phyloP scores from a whole-genome alignment of 2,329 filamentous ascomycete species.

The Chaetomiaceae sp. region DNA sequence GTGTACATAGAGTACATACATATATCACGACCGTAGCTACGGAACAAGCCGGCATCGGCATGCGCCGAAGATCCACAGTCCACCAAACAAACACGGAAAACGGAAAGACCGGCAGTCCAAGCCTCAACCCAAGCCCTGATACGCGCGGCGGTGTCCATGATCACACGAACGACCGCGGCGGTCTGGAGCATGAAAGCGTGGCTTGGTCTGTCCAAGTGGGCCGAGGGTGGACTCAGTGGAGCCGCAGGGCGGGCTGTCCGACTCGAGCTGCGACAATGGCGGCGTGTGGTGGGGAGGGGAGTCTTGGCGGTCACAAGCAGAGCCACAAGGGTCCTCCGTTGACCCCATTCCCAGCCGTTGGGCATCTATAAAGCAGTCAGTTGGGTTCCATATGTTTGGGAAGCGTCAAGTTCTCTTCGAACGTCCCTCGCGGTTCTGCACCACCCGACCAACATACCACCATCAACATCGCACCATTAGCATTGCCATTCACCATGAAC shows the following conservation, averaged over 20 bases:
- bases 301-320: not conserved
- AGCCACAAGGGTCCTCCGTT: slow-evolving; percentile 4
- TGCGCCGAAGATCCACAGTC: too few species aligned
- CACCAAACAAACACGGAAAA: not conserved
- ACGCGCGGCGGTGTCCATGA: slow-evolving; percentile 6
- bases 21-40: too few species aligned
- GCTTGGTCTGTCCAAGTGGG: slow-evolving; percentile 13
- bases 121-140: slow-evolving; percentile 2
- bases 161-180: too few species aligned
- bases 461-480: not conserved
- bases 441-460: not conserved
- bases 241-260: not conserved
- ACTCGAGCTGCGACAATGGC: slow-evolving; percentile 5
- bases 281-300: not conserved
- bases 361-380: not conserved
- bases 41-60: too few species aligned
- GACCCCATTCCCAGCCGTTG: not conserved
- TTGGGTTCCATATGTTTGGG: too few species aligned
- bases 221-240: not conserved
- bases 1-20: too few species aligned
- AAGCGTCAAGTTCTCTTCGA: too few species aligned
- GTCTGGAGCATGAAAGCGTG: not conserved
- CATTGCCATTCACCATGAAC: slow-evolving; percentile 9
- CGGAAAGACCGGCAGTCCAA: slow-evolving; percentile 11
- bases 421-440: too few species aligned